These are phyloP conservation scores for Boletus tomentosulus DNA, from an alignment of 768 basidiomycete species.

Conservation along the genomic window DNA sequence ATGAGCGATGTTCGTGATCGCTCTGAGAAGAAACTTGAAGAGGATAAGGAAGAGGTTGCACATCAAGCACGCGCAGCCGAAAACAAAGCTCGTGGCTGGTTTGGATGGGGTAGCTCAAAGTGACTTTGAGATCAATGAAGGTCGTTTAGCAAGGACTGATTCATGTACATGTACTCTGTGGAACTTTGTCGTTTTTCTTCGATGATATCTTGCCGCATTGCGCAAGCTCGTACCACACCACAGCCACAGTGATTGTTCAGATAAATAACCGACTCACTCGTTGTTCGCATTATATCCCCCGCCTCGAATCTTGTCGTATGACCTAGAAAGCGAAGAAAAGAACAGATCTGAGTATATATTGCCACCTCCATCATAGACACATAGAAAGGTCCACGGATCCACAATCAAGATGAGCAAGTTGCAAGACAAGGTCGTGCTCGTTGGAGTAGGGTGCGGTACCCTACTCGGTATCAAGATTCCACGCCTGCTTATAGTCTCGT, in stretches of 20 bases:
- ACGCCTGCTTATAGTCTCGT: background rate
- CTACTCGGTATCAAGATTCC: background rate
- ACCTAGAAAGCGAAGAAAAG: background rate
- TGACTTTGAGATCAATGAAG: conserved; percentile 1
- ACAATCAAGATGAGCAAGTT: conserved; percentile 15
- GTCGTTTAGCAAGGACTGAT: background rate
- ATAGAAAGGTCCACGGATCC: background rate
- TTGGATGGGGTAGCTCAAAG: conserved; percentile 37
- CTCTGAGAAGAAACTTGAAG: conserved; percentile 27
- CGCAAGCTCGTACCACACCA: background rate
- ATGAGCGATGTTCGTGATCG: conserved; percentile 21
- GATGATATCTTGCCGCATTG: no score
- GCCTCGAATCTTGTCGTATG: background rate
- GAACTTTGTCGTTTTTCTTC: background rate
- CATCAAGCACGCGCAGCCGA: conserved; percentile 24
- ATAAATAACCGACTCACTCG: no score
- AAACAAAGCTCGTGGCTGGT: conserved; percentile 33
- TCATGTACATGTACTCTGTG: background rate
- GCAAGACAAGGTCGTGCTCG: conserved; percentile 32
- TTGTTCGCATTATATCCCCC: background rate
- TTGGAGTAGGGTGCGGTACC: conserved; percentile 51
- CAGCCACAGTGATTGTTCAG: background rate
- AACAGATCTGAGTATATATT: background rate
- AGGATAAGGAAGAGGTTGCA: conserved; percentile 25
- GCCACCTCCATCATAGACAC: background rate